Evolutionary conservation across 2,329 filamentous ascomycete species (phyloP), one percentile per base, ranked within the genome.

Genomic region (Xylariaceae sp.): DNA sequence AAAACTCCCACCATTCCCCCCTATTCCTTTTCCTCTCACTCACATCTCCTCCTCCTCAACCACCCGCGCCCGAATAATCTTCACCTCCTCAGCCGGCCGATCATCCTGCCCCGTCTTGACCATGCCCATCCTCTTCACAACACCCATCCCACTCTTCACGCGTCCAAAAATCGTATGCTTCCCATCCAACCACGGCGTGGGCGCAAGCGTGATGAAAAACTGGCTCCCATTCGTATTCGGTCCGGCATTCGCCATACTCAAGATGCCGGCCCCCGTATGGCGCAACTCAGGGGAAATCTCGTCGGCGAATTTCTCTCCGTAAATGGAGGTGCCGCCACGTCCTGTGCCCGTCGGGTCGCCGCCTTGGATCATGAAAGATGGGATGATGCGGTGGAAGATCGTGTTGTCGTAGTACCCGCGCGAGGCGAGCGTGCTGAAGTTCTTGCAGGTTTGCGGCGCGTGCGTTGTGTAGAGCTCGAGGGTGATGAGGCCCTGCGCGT

Each of bases 141-240:
- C 81, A 58, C 82, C 80, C 82, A 97, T 85, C 0, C 94, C 94
- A 57, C 76, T 83, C 77, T 89, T 92, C 45, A 99, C 92, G 56
- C 93, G 80, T 0, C 94, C 94, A 72, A 99, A 99, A 66, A 99
- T 95, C 9, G 92, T 96, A 74, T 99, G 93, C 75, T 96, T 97
- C 18, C 92, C 92, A 75, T 99, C 94, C 61, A 99, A 77, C 93
- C 93, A 97, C 0, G 94, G 94, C 13, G 94, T 93, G 3, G 93
- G 93, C 6, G 92, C 93, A 39, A 97, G 80, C 0, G 94, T 97
- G 66, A 99, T 86, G 73, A 97, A 97, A 76, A 97, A 99, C 76
- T 97, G 94, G 60, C 86, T 90, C 18, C 93, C 93, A 74, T 97
- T 97, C 41, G 93, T 96, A 74, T 97, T 86, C 7, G 90, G 90